These are phyloP conservation scores for Peronosclerospora sorghi DNA, from an alignment of 352 stramenopile species.

Conservation along the genomic window DNA sequence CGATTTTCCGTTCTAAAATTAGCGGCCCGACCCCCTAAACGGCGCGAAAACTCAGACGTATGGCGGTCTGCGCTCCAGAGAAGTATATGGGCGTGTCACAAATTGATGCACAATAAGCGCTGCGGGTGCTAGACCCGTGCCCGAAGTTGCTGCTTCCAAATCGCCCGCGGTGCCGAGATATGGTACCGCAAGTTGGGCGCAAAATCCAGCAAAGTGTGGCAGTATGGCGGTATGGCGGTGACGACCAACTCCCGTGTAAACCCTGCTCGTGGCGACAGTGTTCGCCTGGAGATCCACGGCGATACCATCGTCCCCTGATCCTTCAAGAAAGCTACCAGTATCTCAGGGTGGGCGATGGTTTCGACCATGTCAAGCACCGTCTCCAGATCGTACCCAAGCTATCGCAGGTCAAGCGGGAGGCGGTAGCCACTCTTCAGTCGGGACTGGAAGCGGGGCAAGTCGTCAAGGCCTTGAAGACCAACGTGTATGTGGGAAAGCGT, in stretches of 20 bases:
- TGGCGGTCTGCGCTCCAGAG: too few relatives aligned
- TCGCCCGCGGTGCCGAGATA: too few relatives aligned
- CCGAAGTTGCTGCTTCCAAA: too few relatives aligned
- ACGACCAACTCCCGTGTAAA: constrained; percentile 4
- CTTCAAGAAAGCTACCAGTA: constrained; percentile 1
- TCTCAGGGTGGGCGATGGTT: constrained; percentile 4
- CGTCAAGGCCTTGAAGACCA: constrained; percentile 8
- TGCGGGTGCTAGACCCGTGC: too few relatives aligned
- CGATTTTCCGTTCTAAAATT: too few relatives aligned
- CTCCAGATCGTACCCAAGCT: constrained; percentile 1
- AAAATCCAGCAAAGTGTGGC: constrained; percentile 8
- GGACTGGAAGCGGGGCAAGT: constrained; percentile 1
- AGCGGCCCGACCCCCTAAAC: too few relatives aligned
- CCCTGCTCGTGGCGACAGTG: constrained; percentile 1
- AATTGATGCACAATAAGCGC: too few relatives aligned
- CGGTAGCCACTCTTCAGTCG: constrained; percentile 1
- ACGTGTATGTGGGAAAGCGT: too few relatives aligned
- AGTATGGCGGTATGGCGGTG: constrained; percentile 1
- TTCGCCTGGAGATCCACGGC: not conserved
- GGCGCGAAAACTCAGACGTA: too few relatives aligned
- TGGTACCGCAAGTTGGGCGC: too few relatives aligned
- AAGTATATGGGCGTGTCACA: too few relatives aligned
- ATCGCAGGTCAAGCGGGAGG: constrained; percentile 1
- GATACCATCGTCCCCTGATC: not conserved
- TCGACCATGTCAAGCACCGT: constrained; percentile 2